phyloP scores from a whole-genome alignment of 306 rosid genomes.

The Prunus padus region DNA sequence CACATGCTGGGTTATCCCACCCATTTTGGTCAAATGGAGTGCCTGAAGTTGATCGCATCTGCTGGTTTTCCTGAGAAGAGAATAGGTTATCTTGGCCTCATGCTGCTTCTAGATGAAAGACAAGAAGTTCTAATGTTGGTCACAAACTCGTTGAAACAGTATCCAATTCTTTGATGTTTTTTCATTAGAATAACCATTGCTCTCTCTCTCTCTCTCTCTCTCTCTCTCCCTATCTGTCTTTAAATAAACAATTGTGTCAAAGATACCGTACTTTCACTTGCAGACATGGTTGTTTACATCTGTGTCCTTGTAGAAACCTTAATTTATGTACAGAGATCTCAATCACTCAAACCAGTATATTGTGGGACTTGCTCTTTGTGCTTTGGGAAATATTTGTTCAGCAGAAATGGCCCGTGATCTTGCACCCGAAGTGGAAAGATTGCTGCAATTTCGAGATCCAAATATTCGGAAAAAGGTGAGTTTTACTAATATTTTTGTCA shows the following conservation, averaged over 20 bases:
- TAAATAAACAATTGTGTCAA: conserved; percentile 10
- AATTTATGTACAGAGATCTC: conserved; percentile 81
- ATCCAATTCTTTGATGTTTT: conserved; percentile 52
- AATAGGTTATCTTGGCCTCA: conserved; percentile 97
- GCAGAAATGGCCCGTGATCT: conserved; percentile 99
- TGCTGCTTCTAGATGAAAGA: conserved; percentile 99
- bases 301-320: conserved; percentile 46
- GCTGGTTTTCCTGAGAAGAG: conserved; percentile 98
- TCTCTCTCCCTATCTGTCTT: background rate
- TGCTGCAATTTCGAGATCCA: conserved; percentile 92
- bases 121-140: conserved; percentile 99
- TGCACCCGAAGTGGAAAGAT: conserved; percentile 92
- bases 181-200: conserved; percentile 15
- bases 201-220: background rate
- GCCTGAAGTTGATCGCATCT: conserved; percentile 92
- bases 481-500: background rate
- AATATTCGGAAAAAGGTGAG: conserved; percentile 91
- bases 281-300: conserved; percentile 16
- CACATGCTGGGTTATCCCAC: conserved; percentile 99
- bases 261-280: conserved; percentile 26
- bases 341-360: conserved; percentile 94
- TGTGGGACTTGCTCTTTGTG: conserved; percentile 99
- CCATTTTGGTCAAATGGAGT: conserved; percentile 99
- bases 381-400: conserved; percentile 96
- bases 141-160: conserved; percentile 97